Percentiles rank a stretch among this genome's conserved stretches.
These are phyloP conservation scores for Malbranchea cinnamomea DNA, from an alignment of 2,329 filamentous ascomycete genomes.

Conservation along the genomic window DNA sequence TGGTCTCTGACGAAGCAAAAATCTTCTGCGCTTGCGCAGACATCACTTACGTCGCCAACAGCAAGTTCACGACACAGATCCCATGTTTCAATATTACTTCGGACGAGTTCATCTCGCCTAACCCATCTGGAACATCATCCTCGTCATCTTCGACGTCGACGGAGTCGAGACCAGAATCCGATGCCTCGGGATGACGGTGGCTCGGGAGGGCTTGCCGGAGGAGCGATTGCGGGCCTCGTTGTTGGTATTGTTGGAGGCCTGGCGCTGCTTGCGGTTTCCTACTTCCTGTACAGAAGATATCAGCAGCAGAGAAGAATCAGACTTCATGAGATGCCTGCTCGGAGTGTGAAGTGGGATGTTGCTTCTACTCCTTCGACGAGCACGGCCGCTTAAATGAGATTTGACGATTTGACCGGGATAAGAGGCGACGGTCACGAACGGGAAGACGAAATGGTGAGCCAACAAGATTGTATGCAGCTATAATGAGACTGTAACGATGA, in stretches of 20 bases:
- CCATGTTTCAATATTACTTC: conserved; percentile 35
- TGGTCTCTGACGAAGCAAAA: conserved; percentile 26
- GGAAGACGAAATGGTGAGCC: no score
- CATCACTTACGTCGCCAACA: conserved; percentile 28
- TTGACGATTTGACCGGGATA: no score
- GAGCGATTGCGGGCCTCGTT: conserved; percentile 31
- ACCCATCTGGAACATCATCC: conserved; percentile 9
- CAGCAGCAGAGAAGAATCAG: conserved; percentile 2
- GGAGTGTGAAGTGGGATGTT: conserved; percentile 4
- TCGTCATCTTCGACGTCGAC: conserved; percentile 13
- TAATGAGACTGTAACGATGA: no score
- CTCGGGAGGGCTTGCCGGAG: conserved; percentile 20
- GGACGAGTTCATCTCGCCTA: conserved; percentile 17
- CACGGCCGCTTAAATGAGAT: no score
- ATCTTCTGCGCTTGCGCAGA: conserved; percentile 35
- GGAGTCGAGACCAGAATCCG: conserved; percentile 8
- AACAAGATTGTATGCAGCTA: no score
- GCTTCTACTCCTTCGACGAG: no score
- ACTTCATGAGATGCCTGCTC: conserved; percentile 1
- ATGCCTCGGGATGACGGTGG: neutral
- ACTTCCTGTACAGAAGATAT: conserved; percentile 8
- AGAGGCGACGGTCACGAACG: no score
- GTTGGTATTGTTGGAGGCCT: conserved; percentile 14
- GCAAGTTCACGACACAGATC: conserved; percentile 26
- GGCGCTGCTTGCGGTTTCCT: conserved; percentile 9